Base-by-base conservation (phyloP, 805 yeast genomes). In the Suhomyces sp. region DNA sequence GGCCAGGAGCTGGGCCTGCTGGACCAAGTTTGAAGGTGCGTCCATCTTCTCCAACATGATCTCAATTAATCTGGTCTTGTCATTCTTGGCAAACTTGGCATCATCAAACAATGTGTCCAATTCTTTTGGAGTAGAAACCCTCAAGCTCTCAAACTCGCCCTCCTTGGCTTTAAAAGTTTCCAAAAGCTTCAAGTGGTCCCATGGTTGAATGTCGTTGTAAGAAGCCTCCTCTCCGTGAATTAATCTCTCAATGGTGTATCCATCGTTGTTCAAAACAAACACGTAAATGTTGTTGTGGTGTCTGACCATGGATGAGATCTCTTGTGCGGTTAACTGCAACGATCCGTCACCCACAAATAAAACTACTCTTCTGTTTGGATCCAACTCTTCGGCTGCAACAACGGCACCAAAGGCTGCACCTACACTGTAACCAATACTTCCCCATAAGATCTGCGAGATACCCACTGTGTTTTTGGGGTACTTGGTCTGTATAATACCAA, bases 341-440 rank as follows among this genome's bases (percentile, higher is more conserved):
- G 76, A 71, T 44, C 76, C 76, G 56, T 72, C 76, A 44, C 76
- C 76, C n/a, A 71, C 72, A 51, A 72, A 71, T 54, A 72, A 60
- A 40, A 72, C 62, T 46, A 69, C 75, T 61, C 76, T 63, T 60
- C 66, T 64, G 17, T 25, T 35, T 4, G 52, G 54, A 40, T 54
- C 50, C 12, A 45, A 40, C 21, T 64, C 68, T 50, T 63, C 58
- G 5, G 66, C 66, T 1, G 67, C 68, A 62, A 61, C 61, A 39
- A 58, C 66, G 4, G 66, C 68, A 39, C 68, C 68, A 37, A 63
- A 58, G 4, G 68, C 61, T 40, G 68, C 65, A 9, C 68, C 68
- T 7, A 64, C 66, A 22, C 63, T 59, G 59, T 54, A 64, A 25
- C 68, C 68, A 29, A 63, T 61, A 50, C 66, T 61, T 12, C 68